A percentile compares a stretch with the other conserved stretches of the same genome.
phyloP scores from a whole-genome alignment of 2,329 filamentous ascomycete species.

The Escovopsis sp. region DNA sequence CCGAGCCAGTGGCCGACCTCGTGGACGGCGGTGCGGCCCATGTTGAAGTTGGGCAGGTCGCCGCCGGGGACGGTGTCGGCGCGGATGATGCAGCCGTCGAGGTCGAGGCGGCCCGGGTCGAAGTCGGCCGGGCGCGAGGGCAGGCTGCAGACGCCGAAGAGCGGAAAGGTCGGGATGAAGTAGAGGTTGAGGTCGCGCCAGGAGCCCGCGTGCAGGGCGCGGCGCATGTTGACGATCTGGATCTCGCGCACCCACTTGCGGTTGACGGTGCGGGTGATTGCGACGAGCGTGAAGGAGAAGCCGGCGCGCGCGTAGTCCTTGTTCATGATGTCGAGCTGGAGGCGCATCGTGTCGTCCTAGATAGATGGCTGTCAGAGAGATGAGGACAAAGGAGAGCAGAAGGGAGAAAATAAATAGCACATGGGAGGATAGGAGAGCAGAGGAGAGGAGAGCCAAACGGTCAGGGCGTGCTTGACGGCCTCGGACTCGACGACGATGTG shows the following conservation, averaged over 20 bases:
- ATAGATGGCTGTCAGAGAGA: background rate
- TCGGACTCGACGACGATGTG: no score
- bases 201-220: slow-evolving; percentile 21
- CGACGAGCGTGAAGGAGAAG: slow-evolving; percentile 28
- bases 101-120: slow-evolving; percentile 3
- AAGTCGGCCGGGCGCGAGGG: slow-evolving; percentile 13
- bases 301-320: slow-evolving; percentile 24
- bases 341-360: slow-evolving; percentile 6
- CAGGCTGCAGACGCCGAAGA: slow-evolving; percentile 28
- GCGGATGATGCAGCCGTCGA: slow-evolving; percentile 11
- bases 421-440: no score
- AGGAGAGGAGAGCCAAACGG: no score
- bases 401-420: no score
- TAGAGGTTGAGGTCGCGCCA: slow-evolving; percentile 30
- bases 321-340: slow-evolving; percentile 30
- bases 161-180: slow-evolving; percentile 18
- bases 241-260: slow-evolving; percentile 26
- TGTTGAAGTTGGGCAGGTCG: slow-evolving; percentile 16
- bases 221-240: slow-evolving; percentile 22
- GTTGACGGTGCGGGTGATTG: slow-evolving; percentile 29
- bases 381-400: no score
- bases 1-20: slow-evolving; percentile 32
- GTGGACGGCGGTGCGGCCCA: slow-evolving; percentile 15
- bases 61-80: slow-evolving; percentile 8
- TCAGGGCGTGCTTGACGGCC: no score